Evolutionary conservation across 441 rosid species (phyloP).

Genomic region (Aquilaria agallochum): DNA sequence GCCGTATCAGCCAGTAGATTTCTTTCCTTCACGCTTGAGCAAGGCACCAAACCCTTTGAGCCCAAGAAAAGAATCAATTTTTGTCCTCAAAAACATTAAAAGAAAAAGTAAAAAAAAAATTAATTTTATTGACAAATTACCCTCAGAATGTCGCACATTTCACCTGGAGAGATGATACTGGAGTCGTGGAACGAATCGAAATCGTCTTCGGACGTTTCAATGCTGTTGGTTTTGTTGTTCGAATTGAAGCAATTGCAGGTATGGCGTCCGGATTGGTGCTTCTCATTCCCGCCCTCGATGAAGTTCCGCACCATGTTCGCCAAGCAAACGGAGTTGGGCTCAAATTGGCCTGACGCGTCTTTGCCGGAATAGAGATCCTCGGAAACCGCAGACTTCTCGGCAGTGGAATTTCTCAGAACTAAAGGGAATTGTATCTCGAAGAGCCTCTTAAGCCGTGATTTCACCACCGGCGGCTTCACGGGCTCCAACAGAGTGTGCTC

Average conservation of each 20-base stretch:
- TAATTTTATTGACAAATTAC: slow-evolving; percentile 21
- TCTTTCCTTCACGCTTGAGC: slow-evolving; percentile 46
- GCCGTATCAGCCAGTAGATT: slow-evolving; percentile 56
- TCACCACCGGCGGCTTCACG: slow-evolving; percentile 43
- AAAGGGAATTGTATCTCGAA: slow-evolving; percentile 64
- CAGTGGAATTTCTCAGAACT: slow-evolving; percentile 31
- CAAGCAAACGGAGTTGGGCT: slow-evolving; percentile 85
- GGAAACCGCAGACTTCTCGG: slow-evolving; percentile 25
- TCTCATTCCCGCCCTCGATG: slow-evolving; percentile 45
- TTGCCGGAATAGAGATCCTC: slow-evolving; percentile 33
- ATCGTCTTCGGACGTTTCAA: slow-evolving; percentile 68
- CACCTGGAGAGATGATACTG: slow-evolving; percentile 28
- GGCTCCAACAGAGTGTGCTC: slow-evolving; percentile 35
- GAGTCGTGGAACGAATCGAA: slow-evolving; percentile 34
- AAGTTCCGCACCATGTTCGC: slow-evolving; percentile 41
- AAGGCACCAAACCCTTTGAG: slow-evolving; percentile 62
- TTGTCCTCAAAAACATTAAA: background rate
- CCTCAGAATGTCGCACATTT: slow-evolving; percentile 57
- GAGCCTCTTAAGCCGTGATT: slow-evolving; percentile 67
- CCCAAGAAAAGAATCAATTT: background rate
- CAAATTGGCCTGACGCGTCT: slow-evolving; percentile 50
- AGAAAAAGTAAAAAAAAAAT: background rate
- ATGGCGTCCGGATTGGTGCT: slow-evolving; percentile 35
- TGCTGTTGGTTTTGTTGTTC: slow-evolving; percentile 20
- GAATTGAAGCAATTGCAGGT: slow-evolving; percentile 68